Base-by-base conservation (phyloP, 306 rosid species). In the Prunus mume region DNA sequence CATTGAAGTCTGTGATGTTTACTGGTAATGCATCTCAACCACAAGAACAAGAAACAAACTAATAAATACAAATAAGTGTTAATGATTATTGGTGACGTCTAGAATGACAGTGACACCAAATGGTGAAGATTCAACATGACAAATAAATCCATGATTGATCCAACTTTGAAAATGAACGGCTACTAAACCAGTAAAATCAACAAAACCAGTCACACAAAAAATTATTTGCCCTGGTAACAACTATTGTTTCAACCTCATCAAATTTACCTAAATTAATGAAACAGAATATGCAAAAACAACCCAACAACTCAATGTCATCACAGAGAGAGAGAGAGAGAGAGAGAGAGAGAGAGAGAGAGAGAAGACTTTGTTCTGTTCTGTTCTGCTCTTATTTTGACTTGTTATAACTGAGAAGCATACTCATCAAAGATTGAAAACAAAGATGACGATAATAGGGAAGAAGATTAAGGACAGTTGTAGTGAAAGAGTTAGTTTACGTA, bases 401-500 rank as follows among this genome's bases (percentile, higher is more conserved):
- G 43, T 38, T 38, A 38, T 38, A 38, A 38, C 43, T 38, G 2
- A 6, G 2, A 38, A 38, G 43, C 43, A 38, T 38, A 38, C 9
- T 38, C 43, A 38, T 38, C 43, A 58, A 10, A 58, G 41, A 64
- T 13, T 5, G 58, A 34, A 28, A 62, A 24, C 3, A n/a, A 62
- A 76, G 34, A 45, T 43, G 30, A 75, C 51, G 69, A 76, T 18
- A 55, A 65, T 60, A 34, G 43, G 9, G 9, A 27, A 0, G 38
- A 61, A 4, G 22, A 76, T 60, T 11, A 28, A 49, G 55, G 15
- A 72, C 5, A 60, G 14, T 38, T 38, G 0, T 7, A 38, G 43
- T 38, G 43, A 6, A 9, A 60, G 65, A 12, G 38, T 25, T 2
- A 7, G 17, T 6, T 82, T 74, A 13, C 24, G 12, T 75, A 96